Conservation (phyloP, 129 eudicot species). For the Flaveria linearis region DNA sequence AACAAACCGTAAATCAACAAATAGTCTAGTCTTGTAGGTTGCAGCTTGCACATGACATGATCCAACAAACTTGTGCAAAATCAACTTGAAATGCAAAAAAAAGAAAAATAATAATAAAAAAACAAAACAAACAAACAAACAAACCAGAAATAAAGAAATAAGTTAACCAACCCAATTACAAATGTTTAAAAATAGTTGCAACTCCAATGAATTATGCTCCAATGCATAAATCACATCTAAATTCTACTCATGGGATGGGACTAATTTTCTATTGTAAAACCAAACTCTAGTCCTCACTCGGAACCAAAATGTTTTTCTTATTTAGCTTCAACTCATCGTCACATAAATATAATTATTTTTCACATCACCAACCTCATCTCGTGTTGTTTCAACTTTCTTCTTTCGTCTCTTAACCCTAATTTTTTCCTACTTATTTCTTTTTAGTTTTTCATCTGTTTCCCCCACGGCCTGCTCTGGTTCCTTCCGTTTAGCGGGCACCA, state of each 20-base stretch:
- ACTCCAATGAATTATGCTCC: slow-evolving; percentile 17
- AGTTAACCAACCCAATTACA: not conserved
- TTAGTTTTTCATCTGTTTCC: slow-evolving; percentile 25
- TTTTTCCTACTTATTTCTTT: slow-evolving; percentile 28
- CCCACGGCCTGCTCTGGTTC: slow-evolving; percentile 35
- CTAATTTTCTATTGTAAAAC: not conserved
- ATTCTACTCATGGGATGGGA: slow-evolving; percentile 7
- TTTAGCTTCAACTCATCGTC: not conserved
- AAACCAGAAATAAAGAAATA: no score
- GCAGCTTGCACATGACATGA: not conserved
- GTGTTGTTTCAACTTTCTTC: not conserved
- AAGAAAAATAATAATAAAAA: not conserved
- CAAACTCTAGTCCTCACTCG: slow-evolving; percentile 8
- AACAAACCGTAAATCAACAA: not conserved
- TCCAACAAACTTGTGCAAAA: not conserved
- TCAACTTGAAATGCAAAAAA: not conserved
- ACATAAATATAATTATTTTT: not conserved
- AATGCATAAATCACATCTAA: slow-evolving; percentile 16
- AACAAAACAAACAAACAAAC: not conserved
- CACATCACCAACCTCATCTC: slow-evolving; percentile 22
- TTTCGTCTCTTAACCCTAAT: slow-evolving; percentile 24
- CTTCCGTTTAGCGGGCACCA: slow-evolving; percentile 67
- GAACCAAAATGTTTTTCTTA: slow-evolving; percentile 7
- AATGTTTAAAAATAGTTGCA: slow-evolving; percentile 3
- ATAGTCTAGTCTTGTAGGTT: no score